These are phyloP conservation scores for Raddia distichophylla DNA, from an alignment of 176 grass and related monocot genomes.

Conservation along the genomic window DNA sequence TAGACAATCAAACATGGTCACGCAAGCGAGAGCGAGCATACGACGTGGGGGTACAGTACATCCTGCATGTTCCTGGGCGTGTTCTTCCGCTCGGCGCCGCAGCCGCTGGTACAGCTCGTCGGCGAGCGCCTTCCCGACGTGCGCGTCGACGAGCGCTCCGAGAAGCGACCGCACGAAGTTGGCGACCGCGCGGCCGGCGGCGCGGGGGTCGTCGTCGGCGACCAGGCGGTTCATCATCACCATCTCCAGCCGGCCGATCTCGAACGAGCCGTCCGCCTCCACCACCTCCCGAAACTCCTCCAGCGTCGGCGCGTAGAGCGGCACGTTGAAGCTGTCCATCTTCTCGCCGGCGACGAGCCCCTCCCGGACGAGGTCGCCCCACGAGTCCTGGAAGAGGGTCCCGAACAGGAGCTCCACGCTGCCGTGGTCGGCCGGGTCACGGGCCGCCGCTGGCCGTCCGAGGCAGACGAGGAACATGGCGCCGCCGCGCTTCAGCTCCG, in stretches of 20 bases:
- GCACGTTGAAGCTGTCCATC: constrained; percentile 47
- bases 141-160: constrained; percentile 19
- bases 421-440: background rate
- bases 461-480: too few species aligned
- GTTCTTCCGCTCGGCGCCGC: background rate
- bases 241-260: constrained; percentile 39
- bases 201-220: constrained; percentile 19
- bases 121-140: constrained; percentile 1
- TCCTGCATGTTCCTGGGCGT: background rate
- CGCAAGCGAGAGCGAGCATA: constrained; percentile 20
- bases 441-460: too few species aligned
- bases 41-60: background rate
- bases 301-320: constrained; percentile 26
- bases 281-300: constrained; percentile 38
- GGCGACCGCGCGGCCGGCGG: constrained; percentile 27
- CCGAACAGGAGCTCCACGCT: constrained; percentile 11
- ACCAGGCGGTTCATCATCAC: background rate
- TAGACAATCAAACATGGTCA: too few species aligned
- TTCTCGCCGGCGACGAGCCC: constrained; percentile 30
- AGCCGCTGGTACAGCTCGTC: constrained; percentile 7
- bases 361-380: constrained; percentile 47
- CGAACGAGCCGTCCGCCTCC: background rate
- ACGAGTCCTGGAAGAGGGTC: constrained; percentile 34
- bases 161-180: constrained; percentile 32
- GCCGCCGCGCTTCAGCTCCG: too few species aligned